A percentile compares a stretch with the other conserved stretches of the same genome.
Conservation (phyloP, 208 protist genomes). For the Wallacemonas sp. region DNA sequence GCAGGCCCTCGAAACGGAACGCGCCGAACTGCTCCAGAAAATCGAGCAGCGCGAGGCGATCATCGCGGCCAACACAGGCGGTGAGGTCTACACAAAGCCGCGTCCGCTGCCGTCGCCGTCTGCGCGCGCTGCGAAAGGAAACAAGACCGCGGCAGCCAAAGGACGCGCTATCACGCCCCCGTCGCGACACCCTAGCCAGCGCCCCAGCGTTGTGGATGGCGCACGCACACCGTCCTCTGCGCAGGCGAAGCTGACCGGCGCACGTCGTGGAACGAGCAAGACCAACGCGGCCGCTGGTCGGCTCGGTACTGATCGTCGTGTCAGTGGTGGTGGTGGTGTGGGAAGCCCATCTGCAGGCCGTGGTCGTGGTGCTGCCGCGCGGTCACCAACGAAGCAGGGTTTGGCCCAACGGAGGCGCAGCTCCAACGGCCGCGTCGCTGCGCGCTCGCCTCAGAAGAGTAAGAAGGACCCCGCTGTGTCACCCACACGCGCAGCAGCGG, state of each 20-base stretch:
- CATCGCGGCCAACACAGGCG: slow-evolving; percentile 17
- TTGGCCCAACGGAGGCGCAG: not conserved
- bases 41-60: slow-evolving; percentile 17
- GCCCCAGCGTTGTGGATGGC: not conserved
- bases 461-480: not conserved
- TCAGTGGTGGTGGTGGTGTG: not conserved
- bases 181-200: not conserved
- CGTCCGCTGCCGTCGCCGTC: not conserved
- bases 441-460: not conserved
- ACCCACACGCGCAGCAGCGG: not conserved
- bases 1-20: slow-evolving; percentile 10
- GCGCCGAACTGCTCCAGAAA: slow-evolving; percentile 5
- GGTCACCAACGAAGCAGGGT: not conserved
- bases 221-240: not conserved
- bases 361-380: no score
- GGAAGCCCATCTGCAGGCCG: no score
- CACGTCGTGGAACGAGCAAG: no score
- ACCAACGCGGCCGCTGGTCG: not conserved
- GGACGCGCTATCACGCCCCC: not conserved
- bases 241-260: not conserved
- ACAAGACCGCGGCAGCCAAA: slow-evolving; percentile 6
- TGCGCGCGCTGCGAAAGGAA: not conserved
- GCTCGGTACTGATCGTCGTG: not conserved
- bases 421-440: not conserved
- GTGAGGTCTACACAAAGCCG: slow-evolving; percentile 15